Base-by-base conservation (phyloP, 2,329 filamentous ascomycete species). In the Claviceps quebecensis region DNA sequence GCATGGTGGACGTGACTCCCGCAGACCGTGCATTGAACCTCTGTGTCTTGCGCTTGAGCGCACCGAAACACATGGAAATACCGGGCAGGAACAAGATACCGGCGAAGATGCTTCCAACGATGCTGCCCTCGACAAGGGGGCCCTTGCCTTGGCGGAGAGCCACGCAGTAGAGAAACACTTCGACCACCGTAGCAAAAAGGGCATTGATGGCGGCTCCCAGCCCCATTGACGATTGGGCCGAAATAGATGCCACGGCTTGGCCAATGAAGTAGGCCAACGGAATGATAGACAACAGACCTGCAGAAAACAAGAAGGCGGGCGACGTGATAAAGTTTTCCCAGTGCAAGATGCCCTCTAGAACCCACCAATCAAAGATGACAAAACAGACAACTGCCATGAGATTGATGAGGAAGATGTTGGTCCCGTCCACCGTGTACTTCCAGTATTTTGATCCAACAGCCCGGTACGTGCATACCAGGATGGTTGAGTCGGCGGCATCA, bases 401-500 rank as follows among this genome's bases (percentile, higher is more conserved):
- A 65, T 98, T 98, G 73, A 98, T 96, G 58, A 98, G 80, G 70
- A 98, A 97, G 63, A 98, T 95, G 69, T 98, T 98, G 55, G 93
- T 98, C 51, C 93, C 94, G 63, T 98, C 93, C 53, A 98, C 76
- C 4, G 93, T 98, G 69, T 98, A 98, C 70, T 98, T 98, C 91
- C 94, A 98, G 72, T 98, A 98, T 67, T 91, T 91, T 58, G 82
- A 75, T 13, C 93, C 93, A 13, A 94, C 91, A 44, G 93, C 93
- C 53, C 94, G 86, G 69, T 98, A 98, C 5, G 93, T 98, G 75
- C 93, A 98, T 37, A 98, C 76, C 17, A 98, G 74, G 55, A 98
- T 91, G 11, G 90, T 91, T 16, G 86, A 85, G 45, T 88, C 85
- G 19, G 85, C 81, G 16, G 81, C 81, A 46, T 84, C 82, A 7